Conservation (phyloP, 2,329 filamentous ascomycete genomes). For the Diaporthe batatas region DNA sequence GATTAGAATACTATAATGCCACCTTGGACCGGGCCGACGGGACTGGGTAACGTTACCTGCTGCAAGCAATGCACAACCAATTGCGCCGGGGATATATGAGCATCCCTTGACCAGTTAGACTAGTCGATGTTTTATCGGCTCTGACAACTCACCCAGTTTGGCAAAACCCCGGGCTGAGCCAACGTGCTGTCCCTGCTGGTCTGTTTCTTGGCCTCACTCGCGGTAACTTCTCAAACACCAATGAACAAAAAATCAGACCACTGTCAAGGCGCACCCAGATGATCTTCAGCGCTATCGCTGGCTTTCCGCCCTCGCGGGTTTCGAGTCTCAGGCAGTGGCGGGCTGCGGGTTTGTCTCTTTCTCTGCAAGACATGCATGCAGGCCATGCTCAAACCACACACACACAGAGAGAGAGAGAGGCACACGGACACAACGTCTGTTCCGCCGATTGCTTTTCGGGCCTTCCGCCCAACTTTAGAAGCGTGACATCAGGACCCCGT, state of each 20-base stretch:
- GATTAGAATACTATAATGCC: background rate
- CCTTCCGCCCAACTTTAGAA: conserved; percentile 14
- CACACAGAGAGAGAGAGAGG: too few species aligned
- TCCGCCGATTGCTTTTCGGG: conserved; percentile 14
- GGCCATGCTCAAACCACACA: conserved; percentile 20
- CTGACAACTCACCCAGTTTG: background rate
- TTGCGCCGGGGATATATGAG: background rate
- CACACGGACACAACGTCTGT: background rate
- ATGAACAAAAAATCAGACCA: conserved; percentile 46
- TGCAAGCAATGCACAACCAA: background rate
- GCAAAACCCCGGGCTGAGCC: background rate
- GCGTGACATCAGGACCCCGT: background rate
- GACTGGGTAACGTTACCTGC: conserved; percentile 18
- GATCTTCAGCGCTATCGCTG: conserved; percentile 26
- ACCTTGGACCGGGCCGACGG: background rate
- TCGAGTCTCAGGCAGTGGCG: conserved; percentile 27
- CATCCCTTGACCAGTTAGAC: background rate
- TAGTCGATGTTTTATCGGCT: conserved; percentile 5
- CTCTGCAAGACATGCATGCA: too few species aligned
- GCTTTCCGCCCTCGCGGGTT: conserved; percentile 8
- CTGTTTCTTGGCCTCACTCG: conserved; percentile 17
- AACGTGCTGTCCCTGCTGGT: conserved; percentile 27
- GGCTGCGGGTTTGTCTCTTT: conserved; percentile 5
- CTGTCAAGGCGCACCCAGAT: conserved; percentile 36
- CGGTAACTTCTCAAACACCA: conserved; percentile 42